Evolutionary conservation across 2,329 filamentous ascomycete species (phyloP).

Genomic region (Knufia fluminis): DNA sequence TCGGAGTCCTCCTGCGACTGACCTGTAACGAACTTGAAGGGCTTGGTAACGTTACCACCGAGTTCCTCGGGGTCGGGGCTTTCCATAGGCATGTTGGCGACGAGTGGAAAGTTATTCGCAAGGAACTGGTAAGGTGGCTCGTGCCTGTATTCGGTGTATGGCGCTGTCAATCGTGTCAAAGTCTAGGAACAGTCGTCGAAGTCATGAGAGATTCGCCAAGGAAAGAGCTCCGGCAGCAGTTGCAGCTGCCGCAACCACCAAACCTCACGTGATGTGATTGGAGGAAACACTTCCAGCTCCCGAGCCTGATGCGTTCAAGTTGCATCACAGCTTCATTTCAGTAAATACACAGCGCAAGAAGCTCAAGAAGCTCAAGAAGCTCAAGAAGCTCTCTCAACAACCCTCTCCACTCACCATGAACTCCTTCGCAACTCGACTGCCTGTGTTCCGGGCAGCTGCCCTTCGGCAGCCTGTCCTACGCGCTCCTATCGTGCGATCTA

Average conservation of each 20-base stretch:
- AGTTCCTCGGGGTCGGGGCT: conserved; percentile 58
- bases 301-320: conserved; percentile 1
- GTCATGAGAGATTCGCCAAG: conserved; percentile 6
- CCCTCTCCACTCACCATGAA: conserved; percentile 10
- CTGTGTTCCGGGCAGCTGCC: conserved; percentile 20
- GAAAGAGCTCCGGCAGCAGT: conserved; percentile 1
- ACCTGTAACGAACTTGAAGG: conserved; percentile 68
- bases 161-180: neutral
- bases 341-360: conserved; percentile 17
- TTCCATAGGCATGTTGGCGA: conserved; percentile 65
- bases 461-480: conserved; percentile 13
- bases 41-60: conserved; percentile 81
- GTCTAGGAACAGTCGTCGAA: conserved; percentile 1
- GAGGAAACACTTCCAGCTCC: too few species aligned
- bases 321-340: conserved; percentile 15
- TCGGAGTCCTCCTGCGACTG: conserved; percentile 21
- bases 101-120: conserved; percentile 27
- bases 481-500: conserved; percentile 6
- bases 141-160: neutral
- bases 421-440: conserved; percentile 5
- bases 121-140: conserved; percentile 18
- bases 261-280: conserved; percentile 6
- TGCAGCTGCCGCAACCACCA: neutral
- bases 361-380: conserved; percentile 19
- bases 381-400: conserved; percentile 17